Evolutionary conservation across 768 basidiomycete genomes (phyloP).

Genomic region (Leccinum disarticulatum): DNA sequence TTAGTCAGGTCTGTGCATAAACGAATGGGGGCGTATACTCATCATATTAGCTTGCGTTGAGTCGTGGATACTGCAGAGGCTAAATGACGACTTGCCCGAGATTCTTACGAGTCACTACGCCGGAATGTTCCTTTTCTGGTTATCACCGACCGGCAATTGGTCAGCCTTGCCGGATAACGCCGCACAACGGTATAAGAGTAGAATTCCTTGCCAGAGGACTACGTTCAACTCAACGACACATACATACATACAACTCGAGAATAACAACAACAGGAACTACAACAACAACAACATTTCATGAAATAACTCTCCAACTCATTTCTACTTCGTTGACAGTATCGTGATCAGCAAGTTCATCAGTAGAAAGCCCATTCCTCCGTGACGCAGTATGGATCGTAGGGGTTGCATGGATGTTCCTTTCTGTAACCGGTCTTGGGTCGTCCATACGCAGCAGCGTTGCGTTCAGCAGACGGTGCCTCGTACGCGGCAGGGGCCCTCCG

Average conservation of each 20-base stretch:
- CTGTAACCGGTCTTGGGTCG: slow-evolving; percentile 33
- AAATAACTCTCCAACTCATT: neutral
- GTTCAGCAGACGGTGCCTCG: slow-evolving; percentile 27
- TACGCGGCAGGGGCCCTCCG: slow-evolving; percentile 25
- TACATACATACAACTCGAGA: slow-evolving; percentile 21
- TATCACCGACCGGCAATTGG: slow-evolving; percentile 6
- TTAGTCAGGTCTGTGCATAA: slow-evolving; percentile 26
- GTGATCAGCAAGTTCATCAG: slow-evolving; percentile 15
- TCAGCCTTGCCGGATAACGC: neutral
- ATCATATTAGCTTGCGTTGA: slow-evolving; percentile 50
- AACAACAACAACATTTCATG: slow-evolving; percentile 9
- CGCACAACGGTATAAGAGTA: neutral
- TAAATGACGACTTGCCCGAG: slow-evolving; percentile 13
- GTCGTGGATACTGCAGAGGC: slow-evolving; percentile 11
- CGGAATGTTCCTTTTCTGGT: slow-evolving; percentile 24
- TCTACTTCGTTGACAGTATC: slow-evolving; percentile 2
- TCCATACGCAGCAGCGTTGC: slow-evolving; percentile 30
- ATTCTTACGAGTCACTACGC: slow-evolving; percentile 10
- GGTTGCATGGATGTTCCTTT: slow-evolving; percentile 53
- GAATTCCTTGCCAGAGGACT: slow-evolving; percentile 20
- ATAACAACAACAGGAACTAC: slow-evolving; percentile 1
- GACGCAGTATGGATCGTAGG: slow-evolving; percentile 64
- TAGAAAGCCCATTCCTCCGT: slow-evolving; percentile 68
- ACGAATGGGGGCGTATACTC: slow-evolving; percentile 40
- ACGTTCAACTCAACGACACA: slow-evolving; percentile 1